These are phyloP conservation scores for Brassica hybrid DNA, from an alignment of 441 rosid species.

Conservation along the genomic window DNA sequence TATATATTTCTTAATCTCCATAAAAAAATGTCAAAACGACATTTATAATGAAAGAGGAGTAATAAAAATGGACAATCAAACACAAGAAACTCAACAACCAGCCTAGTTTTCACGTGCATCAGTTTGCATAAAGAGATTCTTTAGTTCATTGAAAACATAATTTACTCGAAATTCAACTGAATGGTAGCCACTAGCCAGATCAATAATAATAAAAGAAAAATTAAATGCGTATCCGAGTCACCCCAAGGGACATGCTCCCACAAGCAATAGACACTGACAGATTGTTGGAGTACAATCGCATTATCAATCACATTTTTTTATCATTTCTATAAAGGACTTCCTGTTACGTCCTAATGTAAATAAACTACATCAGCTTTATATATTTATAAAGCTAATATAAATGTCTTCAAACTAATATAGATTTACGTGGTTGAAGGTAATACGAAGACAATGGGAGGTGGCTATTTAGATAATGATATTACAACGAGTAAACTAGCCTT, in stretches of 20 bases:
- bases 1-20: no score
- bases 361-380: background rate
- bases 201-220: conserved; percentile 26
- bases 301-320: conserved; percentile 29
- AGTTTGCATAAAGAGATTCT: conserved; percentile 31
- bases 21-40: no score
- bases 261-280: conserved; percentile 43
- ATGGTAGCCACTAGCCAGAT: conserved; percentile 35
- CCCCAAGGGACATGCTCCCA: conserved; percentile 47
- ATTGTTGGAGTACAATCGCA: conserved; percentile 41
- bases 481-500: conserved; percentile 6
- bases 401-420: background rate
- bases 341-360: background rate
- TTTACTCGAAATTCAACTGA: conserved; percentile 15
- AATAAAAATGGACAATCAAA: no score
- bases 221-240: conserved; percentile 43
- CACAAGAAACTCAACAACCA: conserved; percentile 3
- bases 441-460: background rate
- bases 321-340: background rate
- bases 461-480: background rate
- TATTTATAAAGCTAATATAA: background rate
- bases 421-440: conserved; percentile 1
- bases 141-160: background rate
- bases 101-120: conserved; percentile 41
- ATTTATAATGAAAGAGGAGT: no score